Conservation (phyloP, 352 stramenopile genomes). For the Phytophthora brassicae region DNA sequence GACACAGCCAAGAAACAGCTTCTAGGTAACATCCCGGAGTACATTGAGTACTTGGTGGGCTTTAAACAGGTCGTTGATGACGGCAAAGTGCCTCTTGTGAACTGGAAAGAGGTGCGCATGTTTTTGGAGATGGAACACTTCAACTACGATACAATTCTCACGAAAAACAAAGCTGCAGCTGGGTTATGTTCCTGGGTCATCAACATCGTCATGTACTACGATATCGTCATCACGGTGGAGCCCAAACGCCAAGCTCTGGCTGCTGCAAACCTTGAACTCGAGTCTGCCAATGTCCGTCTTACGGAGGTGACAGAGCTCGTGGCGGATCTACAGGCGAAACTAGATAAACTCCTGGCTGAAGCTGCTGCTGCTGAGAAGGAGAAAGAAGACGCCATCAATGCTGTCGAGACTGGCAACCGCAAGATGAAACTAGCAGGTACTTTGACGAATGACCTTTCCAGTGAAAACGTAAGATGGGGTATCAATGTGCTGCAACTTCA, state of each 20-base stretch:
- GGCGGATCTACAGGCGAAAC: conserved; percentile 91
- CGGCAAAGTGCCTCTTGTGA: conserved; percentile 87
- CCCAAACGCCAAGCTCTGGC: conserved; percentile 92
- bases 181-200: conserved; percentile 94
- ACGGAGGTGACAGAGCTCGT: conserved; percentile 88
- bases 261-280: conserved; percentile 90
- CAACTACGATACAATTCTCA: conserved; percentile 93
- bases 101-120: conserved; percentile 95
- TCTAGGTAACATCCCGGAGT: conserved; percentile 94
- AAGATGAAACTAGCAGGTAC: conserved; percentile 96
- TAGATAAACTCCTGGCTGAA: conserved; percentile 91
- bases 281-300: conserved; percentile 89
- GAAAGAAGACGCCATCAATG: conserved; percentile 93
- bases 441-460: conserved; percentile 93
- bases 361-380: conserved; percentile 90
- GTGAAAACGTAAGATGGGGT: conserved; percentile 95
- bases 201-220: conserved; percentile 97
- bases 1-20: conserved; percentile 95
- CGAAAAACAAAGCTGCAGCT: conserved; percentile 94
- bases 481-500: conserved; percentile 93
- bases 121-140: conserved; percentile 95
- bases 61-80: conserved; percentile 96
- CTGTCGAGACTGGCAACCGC: conserved; percentile 89
- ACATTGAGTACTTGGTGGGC: conserved; percentile 93
- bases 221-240: conserved; percentile 95